Evolutionary conservation across 495 filamentous ascomycete species (phyloP).

Genomic region (Podospora pseudoanserina): DNA sequence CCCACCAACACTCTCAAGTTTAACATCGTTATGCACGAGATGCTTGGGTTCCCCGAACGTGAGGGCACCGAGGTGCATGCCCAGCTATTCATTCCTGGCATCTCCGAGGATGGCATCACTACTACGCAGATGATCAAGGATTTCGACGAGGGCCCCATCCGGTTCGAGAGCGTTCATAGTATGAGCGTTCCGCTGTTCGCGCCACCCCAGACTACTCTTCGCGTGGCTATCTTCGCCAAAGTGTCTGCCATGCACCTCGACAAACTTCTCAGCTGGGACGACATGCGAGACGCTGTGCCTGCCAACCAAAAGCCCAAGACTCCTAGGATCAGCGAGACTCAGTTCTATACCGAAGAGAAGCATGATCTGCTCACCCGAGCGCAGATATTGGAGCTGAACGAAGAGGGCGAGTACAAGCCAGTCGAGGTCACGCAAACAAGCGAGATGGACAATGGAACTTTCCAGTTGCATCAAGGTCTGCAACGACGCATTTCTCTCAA

Average conservation of each 20-base stretch:
- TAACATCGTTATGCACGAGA: constrained; percentile 97
- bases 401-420: constrained; percentile 84
- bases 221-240: constrained; percentile 90
- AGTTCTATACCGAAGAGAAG: constrained; percentile 87
- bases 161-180: constrained; percentile 95
- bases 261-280: constrained; percentile 97
- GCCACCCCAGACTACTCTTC: constrained; percentile 66
- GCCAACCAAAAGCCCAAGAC: constrained; percentile 54
- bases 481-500: constrained; percentile 85
- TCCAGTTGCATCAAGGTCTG: constrained; percentile 92
- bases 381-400: constrained; percentile 85
- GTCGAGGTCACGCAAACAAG: constrained; percentile 87
- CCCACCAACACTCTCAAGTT: constrained; percentile 93
- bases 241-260: constrained; percentile 93
- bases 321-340: constrained; percentile 78
- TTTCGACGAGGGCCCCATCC: constrained; percentile 91
- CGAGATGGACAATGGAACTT: constrained; percentile 77
- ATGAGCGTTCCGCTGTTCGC: constrained; percentile 94
- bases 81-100: constrained; percentile 88
- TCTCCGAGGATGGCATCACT: constrained; percentile 86
- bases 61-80: constrained; percentile 96
- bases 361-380: constrained; percentile 88
- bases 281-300: constrained; percentile 76
- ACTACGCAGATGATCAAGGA: constrained; percentile 92
- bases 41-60: constrained; percentile 92